Conservation (phyloP, 1,139 yeast species). For the Candida frijolesensis region DNA sequence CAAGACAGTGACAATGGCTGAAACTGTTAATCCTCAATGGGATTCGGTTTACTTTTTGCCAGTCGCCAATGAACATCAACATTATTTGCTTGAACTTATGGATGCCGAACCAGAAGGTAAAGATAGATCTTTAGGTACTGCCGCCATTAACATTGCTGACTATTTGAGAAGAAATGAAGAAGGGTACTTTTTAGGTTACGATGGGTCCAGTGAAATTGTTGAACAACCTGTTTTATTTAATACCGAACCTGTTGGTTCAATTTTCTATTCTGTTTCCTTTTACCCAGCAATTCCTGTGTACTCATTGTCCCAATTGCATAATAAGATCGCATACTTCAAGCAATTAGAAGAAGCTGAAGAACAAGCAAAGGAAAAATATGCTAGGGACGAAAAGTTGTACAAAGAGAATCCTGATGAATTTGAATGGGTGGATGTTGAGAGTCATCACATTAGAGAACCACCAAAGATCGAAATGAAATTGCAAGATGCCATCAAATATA, state of each 20-base stretch:
- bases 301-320: constrained; percentile 54
- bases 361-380: constrained; percentile 35
- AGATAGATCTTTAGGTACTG: constrained; percentile 65
- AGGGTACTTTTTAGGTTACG: constrained; percentile 52
- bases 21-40: constrained; percentile 57
- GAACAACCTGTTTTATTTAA: constrained; percentile 50
- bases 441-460: constrained; percentile 46
- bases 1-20: constrained; percentile 57
- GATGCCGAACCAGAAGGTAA: constrained; percentile 66
- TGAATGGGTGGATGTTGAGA: constrained; percentile 63
- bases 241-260: constrained; percentile 49
- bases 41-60: constrained; percentile 65
- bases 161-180: constrained; percentile 49
- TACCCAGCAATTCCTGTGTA: constrained; percentile 65
- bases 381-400: constrained; percentile 49
- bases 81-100: constrained; percentile 56
- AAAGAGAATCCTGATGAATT: constrained; percentile 61
- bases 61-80: constrained; percentile 62
- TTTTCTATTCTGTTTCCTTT: constrained; percentile 62
- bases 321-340: constrained; percentile 36
- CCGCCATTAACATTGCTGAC: constrained; percentile 52
- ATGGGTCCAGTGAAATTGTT: constrained; percentile 49
- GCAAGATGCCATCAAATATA: constrained; percentile 52
- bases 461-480: constrained; percentile 52
- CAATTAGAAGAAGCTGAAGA: constrained; percentile 33